Base-by-base conservation (phyloP, 352 stramenopile species). In the Peronosclerospora sorghi region DNA sequence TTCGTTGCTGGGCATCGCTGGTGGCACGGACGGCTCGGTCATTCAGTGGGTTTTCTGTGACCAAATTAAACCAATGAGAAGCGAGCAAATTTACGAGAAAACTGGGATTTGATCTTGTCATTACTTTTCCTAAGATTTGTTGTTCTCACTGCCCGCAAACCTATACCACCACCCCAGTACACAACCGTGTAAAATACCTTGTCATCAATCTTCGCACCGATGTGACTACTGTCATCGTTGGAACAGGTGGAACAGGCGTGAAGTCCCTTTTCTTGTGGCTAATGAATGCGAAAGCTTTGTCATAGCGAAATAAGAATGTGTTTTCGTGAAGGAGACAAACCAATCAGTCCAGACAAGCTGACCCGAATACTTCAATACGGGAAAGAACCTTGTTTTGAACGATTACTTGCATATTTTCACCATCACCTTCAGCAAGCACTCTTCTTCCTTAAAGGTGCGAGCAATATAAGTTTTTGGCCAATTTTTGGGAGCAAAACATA, bases 111-210 rank as follows among this genome's bases (percentile, higher is more conserved):
- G n/a, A n/a, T 76, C 42, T 79, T 63, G 43, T 81, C 63, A 29
- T 58, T 54, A 32, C 60, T 60, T 45, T 77, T 70, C 18, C 57
- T 55, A 39, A 73, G 59, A 14, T 28, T 27, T 61, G 41, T 73
- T 57, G 34, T 79, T 61, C 37, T 59, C 44, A 14, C 39, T 71
- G 53, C 64, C 23, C 69, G 64, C 26, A 79, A 41, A 0, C 67
- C 67, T 5, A 82, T 58, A 9, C 62, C 40, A 8, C 68, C 68
- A 20, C 75, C 75, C 23, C 51, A 59, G 54, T 80, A 88, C 39
- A 69, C 42, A 42, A 86, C 62, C 34, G 75, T 80, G 56, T 81
- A 88, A 48, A 85, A 85, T 2, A 62, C 48, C 24, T 68, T 55
- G 36, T 73, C 69, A 40, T 65, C 48, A 17, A 54, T 53, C 30